A percentile compares a stretch with the other conserved stretches of the same genome.
phyloP scores from a whole-genome alignment of 2,329 filamentous ascomycete genomes.

The Penicillium sp. region DNA sequence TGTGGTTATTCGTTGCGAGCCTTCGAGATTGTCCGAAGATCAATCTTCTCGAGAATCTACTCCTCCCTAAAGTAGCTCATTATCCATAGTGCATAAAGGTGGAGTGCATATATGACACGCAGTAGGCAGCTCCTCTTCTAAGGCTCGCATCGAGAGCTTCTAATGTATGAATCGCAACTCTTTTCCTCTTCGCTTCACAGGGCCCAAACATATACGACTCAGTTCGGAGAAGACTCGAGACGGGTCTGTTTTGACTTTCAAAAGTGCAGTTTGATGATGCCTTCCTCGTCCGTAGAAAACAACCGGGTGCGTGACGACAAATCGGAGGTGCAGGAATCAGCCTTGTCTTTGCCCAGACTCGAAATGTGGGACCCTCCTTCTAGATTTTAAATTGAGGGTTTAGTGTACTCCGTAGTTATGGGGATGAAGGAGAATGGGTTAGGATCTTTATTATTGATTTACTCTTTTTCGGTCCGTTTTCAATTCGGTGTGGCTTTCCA shows the following conservation, averaged over 20 bases:
- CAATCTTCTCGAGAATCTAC: background rate
- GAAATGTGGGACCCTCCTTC: background rate
- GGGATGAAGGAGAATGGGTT: background rate
- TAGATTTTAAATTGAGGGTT: background rate
- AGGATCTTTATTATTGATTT: background rate
- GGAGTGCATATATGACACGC: conserved; percentile 1
- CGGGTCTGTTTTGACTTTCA: background rate
- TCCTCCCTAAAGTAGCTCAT: background rate
- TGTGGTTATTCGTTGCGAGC: background rate
- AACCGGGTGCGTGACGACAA: background rate
- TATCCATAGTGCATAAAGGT: background rate
- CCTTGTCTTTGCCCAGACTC: conserved; percentile 2
- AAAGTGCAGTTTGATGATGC: background rate
- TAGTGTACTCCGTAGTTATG: background rate
- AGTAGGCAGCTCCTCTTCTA: background rate
- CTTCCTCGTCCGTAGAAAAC: background rate
- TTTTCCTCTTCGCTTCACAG: background rate
- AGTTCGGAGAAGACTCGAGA: background rate
- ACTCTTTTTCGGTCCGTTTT: background rate
- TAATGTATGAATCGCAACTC: background rate
- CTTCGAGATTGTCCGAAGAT: background rate
- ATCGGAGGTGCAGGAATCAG: conserved; percentile 12
- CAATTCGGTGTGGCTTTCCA: background rate
- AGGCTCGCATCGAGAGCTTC: background rate
- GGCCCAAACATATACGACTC: background rate